phyloP scores from a whole-genome alignment of 495 filamentous ascomycete genomes.

The Penicillium verhagenii region DNA sequence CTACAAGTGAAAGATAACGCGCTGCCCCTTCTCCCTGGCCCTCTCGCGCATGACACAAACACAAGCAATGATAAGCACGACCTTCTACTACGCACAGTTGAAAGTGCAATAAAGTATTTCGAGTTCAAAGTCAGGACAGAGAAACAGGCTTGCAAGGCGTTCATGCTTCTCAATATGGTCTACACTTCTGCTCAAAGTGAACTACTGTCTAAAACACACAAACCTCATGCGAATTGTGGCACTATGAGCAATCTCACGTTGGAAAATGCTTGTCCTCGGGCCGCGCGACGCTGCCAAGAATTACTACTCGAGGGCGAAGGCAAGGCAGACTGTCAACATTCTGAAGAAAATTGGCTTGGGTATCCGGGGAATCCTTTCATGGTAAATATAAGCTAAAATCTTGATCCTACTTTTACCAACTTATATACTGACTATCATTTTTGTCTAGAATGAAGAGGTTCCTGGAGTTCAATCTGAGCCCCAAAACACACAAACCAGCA shows the following conservation, averaged over 20 bases:
- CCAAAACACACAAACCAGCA: background rate
- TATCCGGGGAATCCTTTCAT: background rate
- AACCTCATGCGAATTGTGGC: background rate
- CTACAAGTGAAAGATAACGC: slow-evolving; percentile 5
- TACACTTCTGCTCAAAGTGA: background rate
- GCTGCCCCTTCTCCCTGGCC: background rate
- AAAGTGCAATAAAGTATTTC: slow-evolving; percentile 11
- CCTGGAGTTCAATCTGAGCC: background rate
- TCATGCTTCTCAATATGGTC: slow-evolving; percentile 7
- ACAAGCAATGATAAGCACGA: background rate
- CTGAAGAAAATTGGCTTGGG: slow-evolving; percentile 1
- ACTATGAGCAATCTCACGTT: background rate
- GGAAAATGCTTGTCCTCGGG: background rate
- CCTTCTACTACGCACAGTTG: background rate
- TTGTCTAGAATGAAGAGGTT: background rate
- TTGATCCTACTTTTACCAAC: background rate
- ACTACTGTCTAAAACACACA: background rate
- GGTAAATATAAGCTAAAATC: background rate
- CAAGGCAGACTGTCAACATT: background rate
- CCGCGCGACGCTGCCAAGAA: background rate
- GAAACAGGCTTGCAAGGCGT: slow-evolving; percentile 6
- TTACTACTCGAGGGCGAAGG: background rate
- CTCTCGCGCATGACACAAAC: background rate
- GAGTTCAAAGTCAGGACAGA: slow-evolving; percentile 12
- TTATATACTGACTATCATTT: background rate